phyloP scores from a whole-genome alignment of 345 rosid species.

The Trapa bicornis region DNA sequence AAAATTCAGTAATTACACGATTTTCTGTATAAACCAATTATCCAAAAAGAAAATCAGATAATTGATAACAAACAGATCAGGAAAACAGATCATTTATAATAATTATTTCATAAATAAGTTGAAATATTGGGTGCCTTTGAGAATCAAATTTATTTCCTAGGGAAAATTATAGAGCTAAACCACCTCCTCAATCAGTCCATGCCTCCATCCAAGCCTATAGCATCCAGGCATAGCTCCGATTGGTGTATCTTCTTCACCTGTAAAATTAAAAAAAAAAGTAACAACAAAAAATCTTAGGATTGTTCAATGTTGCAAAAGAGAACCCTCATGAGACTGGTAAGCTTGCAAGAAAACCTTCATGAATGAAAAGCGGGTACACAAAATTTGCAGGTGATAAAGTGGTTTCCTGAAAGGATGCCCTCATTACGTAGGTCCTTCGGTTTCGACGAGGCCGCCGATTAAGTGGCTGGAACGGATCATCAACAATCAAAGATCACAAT shows the following conservation, averaged over 20 bases:
- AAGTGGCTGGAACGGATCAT: conserved; percentile 38
- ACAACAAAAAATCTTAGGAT: background rate
- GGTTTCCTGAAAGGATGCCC: conserved; percentile 87
- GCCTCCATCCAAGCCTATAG: conserved; percentile 95
- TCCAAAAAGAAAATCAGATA: background rate
- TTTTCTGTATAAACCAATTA: background rate
- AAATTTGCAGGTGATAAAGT: conserved; percentile 71
- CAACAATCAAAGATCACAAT: background rate
- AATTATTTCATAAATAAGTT: background rate
- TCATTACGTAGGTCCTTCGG: conserved; percentile 46
- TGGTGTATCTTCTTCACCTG: conserved; percentile 91
- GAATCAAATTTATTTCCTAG: background rate
- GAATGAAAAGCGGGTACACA: conserved; percentile 86
- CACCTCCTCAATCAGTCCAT: conserved; percentile 85
- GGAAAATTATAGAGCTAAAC: conserved; percentile 2
- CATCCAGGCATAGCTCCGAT: conserved; percentile 99
- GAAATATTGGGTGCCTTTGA: background rate
- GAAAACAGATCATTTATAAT: background rate
- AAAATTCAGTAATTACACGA: background rate
- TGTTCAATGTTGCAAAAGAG: background rate
- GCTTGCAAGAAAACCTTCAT: conserved; percentile 51
- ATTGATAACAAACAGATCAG: too few species aligned
- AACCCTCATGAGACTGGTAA: conserved; percentile 3
- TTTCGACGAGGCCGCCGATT: conserved; percentile 77
- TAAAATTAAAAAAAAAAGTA: conserved; percentile 7